Percentiles rank a stretch among this genome's conserved stretches.
Conservation (phyloP, 805 yeast genomes). For the Yarrowia sp. region DNA sequence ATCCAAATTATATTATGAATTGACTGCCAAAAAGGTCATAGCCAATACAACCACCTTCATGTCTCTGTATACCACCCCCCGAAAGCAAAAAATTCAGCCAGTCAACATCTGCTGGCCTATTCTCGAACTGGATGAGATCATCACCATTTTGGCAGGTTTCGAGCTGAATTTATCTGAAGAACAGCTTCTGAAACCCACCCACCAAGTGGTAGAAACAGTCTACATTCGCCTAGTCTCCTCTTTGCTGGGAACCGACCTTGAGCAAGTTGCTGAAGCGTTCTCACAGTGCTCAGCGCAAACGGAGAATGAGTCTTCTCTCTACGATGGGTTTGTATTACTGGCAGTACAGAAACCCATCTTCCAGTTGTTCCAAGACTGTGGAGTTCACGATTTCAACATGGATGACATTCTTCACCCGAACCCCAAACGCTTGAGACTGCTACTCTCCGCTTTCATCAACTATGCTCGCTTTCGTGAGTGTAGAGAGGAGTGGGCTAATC, state of each 20-base stretch:
- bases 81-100: background rate
- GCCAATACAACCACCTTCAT: too few relatives aligned
- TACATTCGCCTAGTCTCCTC: background rate
- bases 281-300: background rate
- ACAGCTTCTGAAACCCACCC: slow-evolving; percentile 4
- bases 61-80: background rate
- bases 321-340: slow-evolving; percentile 8
- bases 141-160: slow-evolving; percentile 2
- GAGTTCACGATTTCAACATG: slow-evolving; percentile 14
- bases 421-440: background rate
- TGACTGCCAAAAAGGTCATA: too few relatives aligned
- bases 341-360: slow-evolving; percentile 6
- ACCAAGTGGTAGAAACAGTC: slow-evolving; percentile 3
- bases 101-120: slow-evolving; percentile 12
- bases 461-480: slow-evolving; percentile 24
- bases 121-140: slow-evolving; percentile 9
- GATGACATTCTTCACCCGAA: slow-evolving; percentile 12
- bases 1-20: too few relatives aligned
- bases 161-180: background rate
- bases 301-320: background rate
- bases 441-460: slow-evolving; percentile 18
- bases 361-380: slow-evolving; percentile 8
- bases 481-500: slow-evolving; percentile 8
- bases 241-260: background rate
- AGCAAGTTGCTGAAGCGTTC: background rate